These are phyloP conservation scores for Colletotrichum phormii DNA, from an alignment of 2,329 filamentous ascomycete genomes.

Conservation along the genomic window DNA sequence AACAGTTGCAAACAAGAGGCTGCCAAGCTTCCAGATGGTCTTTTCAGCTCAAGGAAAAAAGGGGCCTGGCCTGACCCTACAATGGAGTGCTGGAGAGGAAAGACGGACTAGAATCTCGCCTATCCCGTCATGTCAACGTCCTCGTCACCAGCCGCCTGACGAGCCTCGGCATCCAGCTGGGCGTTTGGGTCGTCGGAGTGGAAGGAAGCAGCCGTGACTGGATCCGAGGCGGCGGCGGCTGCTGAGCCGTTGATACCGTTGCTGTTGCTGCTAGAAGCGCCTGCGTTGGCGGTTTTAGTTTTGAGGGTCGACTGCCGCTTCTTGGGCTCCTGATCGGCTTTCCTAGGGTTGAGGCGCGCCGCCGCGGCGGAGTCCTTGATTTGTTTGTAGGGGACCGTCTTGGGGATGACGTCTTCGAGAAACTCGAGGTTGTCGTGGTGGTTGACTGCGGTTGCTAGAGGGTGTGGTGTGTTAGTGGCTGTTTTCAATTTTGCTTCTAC, in stretches of 20 bases:
- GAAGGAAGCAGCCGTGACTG: conserved; percentile 14
- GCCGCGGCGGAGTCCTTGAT: conserved; percentile 74
- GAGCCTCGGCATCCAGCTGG: conserved; percentile 67
- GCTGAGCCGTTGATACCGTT: conserved; percentile 36
- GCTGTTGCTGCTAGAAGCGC: neutral
- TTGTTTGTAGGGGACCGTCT: conserved; percentile 83
- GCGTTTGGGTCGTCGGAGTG: conserved; percentile 58
- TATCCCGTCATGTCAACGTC: conserved; percentile 73
- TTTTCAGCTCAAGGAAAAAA: no score
- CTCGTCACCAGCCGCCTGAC: conserved; percentile 57
- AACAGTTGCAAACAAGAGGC: neutral
- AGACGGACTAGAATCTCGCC: conserved; percentile 7
- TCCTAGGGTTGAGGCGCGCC: conserved; percentile 59
- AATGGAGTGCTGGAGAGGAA: neutral
- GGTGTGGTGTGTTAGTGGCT: neutral
- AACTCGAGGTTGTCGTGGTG: conserved; percentile 96
- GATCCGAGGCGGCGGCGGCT: neutral
- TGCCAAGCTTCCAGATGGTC: neutral
- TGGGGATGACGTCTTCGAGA: conserved; percentile 88
- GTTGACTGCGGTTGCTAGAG: conserved; percentile 81
- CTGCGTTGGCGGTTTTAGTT: neutral
- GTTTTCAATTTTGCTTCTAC: neutral
- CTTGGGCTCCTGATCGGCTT: conserved; percentile 53
- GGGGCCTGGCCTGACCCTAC: no score
- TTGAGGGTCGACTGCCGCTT: conserved; percentile 39